Conservation (phyloP, 1,284 basidiomycete species). For the Stygiomarasmius scandens region DNA sequence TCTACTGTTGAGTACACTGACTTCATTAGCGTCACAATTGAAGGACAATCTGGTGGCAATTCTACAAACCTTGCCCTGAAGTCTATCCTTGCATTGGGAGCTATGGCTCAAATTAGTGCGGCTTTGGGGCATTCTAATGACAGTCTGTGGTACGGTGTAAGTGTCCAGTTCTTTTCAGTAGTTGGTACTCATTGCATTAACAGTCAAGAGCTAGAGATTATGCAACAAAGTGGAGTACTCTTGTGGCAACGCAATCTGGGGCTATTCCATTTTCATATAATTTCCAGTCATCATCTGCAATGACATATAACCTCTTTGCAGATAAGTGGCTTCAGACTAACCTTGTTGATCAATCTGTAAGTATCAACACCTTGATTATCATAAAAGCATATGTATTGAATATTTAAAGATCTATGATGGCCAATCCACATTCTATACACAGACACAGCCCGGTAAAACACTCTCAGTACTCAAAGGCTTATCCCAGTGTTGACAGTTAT, state of each 20-base stretch:
- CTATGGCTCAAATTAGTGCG: conserved; percentile 22
- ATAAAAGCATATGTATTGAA: too few species aligned
- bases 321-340: conserved; percentile 37
- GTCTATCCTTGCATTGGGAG: conserved; percentile 25
- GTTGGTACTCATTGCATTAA: too few species aligned
- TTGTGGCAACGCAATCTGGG: conserved; percentile 20
- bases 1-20: not conserved
- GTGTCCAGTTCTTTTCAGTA: not conserved
- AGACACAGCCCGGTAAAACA: too few species aligned
- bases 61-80: conserved; percentile 24
- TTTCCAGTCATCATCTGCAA: conserved; percentile 22
- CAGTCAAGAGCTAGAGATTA: not conserved
- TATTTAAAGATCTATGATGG: too few species aligned
- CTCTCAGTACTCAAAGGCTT: too few species aligned
- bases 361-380: conserved; percentile 2
- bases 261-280: conserved; percentile 30
- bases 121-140: conserved; percentile 17
- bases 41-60: conserved; percentile 14
- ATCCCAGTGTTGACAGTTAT: too few species aligned
- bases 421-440: too few species aligned
- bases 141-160: conserved; percentile 28
- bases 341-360: conserved; percentile 29
- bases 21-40: conserved; percentile 10
- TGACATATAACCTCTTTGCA: conserved; percentile 53
- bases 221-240: conserved; percentile 23